phyloP scores from a whole-genome alignment of 192 early-diverging fungal species.

The Haplosporangium gracile region DNA sequence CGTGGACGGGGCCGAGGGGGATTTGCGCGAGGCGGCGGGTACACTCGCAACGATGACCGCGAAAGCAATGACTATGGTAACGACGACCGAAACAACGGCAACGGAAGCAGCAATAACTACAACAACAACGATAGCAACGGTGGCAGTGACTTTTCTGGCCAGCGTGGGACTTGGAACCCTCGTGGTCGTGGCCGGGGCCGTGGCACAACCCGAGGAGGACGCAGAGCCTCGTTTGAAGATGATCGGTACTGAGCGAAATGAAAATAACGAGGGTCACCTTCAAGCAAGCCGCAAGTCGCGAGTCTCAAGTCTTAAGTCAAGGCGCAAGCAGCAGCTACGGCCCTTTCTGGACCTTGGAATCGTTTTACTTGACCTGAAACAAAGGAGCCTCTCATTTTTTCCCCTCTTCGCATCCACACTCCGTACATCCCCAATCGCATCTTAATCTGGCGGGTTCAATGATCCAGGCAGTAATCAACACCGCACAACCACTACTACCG shows the following conservation, averaged over 20 bases:
- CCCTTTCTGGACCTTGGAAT: no score
- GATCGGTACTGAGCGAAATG: constrained; percentile 5
- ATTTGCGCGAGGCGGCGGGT: constrained; percentile 1
- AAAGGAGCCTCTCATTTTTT: no score
- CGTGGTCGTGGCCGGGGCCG: constrained; percentile 22
- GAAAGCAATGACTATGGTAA: constrained; percentile 9
- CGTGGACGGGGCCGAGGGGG: constrained; percentile 5
- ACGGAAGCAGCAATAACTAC: background rate
- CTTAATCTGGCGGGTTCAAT: no score
- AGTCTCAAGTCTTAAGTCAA: background rate
- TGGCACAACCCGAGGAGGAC: constrained; percentile 4
- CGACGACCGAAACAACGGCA: background rate
- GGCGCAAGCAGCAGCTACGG: no score
- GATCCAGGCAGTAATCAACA: no score
- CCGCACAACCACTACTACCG: no score
- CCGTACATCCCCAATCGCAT: no score
- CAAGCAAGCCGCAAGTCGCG: background rate
- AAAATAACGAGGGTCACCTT: background rate
- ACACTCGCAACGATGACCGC: background rate
- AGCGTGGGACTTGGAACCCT: constrained; percentile 13
- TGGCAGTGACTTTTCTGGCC: background rate
- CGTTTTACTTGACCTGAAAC: no score
- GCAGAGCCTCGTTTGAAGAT: constrained; percentile 15
- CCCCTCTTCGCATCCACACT: no score
- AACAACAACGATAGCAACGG: background rate